phyloP scores from a whole-genome alignment of 495 filamentous ascomycete genomes.

The Penicillium goetzii region DNA sequence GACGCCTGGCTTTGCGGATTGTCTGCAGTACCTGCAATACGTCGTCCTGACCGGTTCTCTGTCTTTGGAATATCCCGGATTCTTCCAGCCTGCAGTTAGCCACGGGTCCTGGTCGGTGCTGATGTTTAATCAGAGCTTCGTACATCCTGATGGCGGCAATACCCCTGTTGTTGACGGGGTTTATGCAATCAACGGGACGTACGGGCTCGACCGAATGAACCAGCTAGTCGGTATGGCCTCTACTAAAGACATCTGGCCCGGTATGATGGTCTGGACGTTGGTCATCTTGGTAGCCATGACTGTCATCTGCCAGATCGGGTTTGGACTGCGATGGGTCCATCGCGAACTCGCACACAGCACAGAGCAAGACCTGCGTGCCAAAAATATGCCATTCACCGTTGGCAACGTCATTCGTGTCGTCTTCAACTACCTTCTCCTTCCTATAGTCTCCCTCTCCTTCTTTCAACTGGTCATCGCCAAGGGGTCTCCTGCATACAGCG shows the following conservation, averaged over 20 bases:
- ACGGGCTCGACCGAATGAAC: slow-evolving; percentile 76
- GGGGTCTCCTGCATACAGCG: slow-evolving; percentile 66
- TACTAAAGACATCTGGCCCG: slow-evolving; percentile 86
- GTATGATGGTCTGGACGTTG: slow-evolving; percentile 84
- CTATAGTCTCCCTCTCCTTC: slow-evolving; percentile 80
- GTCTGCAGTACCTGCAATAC: slow-evolving; percentile 96
- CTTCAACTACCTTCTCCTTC: slow-evolving; percentile 89
- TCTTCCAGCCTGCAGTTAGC: slow-evolving; percentile 88
- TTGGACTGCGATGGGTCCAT: slow-evolving; percentile 73
- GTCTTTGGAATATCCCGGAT: slow-evolving; percentile 88
- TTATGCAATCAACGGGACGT: slow-evolving; percentile 69
- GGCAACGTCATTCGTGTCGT: slow-evolving; percentile 87
- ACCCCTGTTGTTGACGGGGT: slow-evolving; percentile 79
- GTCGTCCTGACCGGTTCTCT: slow-evolving; percentile 84
- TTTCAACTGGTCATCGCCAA: slow-evolving; percentile 85
- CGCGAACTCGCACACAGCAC: slow-evolving; percentile 69
- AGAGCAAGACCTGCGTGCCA: slow-evolving; percentile 83
- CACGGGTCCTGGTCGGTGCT: slow-evolving; percentile 84
- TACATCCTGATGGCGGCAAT: slow-evolving; percentile 64
- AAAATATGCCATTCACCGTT: slow-evolving; percentile 90
- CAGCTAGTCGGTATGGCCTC: slow-evolving; percentile 83
- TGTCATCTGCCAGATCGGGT: slow-evolving; percentile 77
- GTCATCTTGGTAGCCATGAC: slow-evolving; percentile 69
- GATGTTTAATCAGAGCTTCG: slow-evolving; percentile 92
- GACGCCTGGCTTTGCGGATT: slow-evolving; percentile 95